Evolutionary conservation across 2,329 filamentous ascomycete species (phyloP).

Genomic region (Thermothelomyces thermophilus): DNA sequence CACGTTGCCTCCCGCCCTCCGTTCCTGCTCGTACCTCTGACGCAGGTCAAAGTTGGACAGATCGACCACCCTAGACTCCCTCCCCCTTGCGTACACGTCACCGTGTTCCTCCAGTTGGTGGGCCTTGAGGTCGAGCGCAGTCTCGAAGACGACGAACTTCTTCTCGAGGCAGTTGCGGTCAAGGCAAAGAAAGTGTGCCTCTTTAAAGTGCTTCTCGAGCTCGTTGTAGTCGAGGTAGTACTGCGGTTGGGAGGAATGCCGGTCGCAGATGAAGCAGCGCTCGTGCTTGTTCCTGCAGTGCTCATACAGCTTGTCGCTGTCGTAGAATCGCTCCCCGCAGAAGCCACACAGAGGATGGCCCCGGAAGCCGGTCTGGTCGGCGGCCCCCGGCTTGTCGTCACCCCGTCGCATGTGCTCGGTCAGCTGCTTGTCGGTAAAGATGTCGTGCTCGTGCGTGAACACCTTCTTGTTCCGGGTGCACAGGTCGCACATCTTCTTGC

Average conservation of each 20-base stretch:
- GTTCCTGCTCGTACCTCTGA: constrained; percentile 60
- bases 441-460: constrained; percentile 94
- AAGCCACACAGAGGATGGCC: constrained; percentile 94
- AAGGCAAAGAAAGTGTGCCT: constrained; percentile 78
- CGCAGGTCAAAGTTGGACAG: constrained; percentile 80
- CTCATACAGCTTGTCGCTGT: constrained; percentile 87
- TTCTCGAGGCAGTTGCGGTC: constrained; percentile 89
- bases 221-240: constrained; percentile 88
- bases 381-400: constrained; percentile 81
- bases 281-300: constrained; percentile 95
- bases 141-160: constrained; percentile 95
- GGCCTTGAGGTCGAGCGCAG: constrained; percentile 88
- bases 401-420: constrained; percentile 84
- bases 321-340: constrained; percentile 87
- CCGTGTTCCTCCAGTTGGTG: constrained; percentile 84
- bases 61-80: constrained; percentile 80
- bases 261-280: constrained; percentile 88
- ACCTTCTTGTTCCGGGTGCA: constrained; percentile 94
- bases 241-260: constrained; percentile 67
- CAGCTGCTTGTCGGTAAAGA: constrained; percentile 76
- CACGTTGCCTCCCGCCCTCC: constrained; percentile 38
- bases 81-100: constrained; percentile 70
- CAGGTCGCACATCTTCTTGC: constrained; percentile 85
- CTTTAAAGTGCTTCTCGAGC: constrained; percentile 78
- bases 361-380: constrained; percentile 92